phyloP scores from a whole-genome alignment of 352 stramenopile genomes.

The Pythium pectinolyticum region DNA sequence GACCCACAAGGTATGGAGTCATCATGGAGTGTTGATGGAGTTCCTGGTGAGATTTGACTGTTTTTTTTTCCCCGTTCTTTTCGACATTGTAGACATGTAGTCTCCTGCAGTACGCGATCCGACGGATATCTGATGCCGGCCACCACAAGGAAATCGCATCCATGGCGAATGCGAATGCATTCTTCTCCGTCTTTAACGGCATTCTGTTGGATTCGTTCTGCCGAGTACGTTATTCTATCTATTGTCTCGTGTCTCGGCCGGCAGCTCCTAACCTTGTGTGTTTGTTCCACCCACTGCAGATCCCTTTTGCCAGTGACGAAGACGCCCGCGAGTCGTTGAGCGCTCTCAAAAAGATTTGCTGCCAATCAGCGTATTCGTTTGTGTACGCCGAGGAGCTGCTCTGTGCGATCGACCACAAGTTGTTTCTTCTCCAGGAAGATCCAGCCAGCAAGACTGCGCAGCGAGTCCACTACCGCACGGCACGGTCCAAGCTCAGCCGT shows the following conservation, averaged over 20 bases:
- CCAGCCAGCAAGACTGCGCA: slow-evolving; percentile 28
- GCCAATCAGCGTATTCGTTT: slow-evolving; percentile 83
- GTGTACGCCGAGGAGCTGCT: slow-evolving; percentile 79
- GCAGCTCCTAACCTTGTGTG: not conserved
- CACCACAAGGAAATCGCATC: slow-evolving; percentile 89
- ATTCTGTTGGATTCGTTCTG: slow-evolving; percentile 77
- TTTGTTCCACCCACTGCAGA: slow-evolving; percentile 54
- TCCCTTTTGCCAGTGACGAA: slow-evolving; percentile 80
- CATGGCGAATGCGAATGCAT: slow-evolving; percentile 79
- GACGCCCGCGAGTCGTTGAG: slow-evolving; percentile 67
- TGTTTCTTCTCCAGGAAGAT: slow-evolving; percentile 57
- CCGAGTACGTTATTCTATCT: slow-evolving; percentile 36
- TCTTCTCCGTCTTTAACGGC: slow-evolving; percentile 86
- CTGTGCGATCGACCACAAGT: slow-evolving; percentile 67
- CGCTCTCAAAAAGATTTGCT: slow-evolving; percentile 84
- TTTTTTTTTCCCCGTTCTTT: not conserved
- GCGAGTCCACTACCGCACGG: slow-evolving; percentile 45
- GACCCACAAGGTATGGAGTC: slow-evolving; percentile 66
- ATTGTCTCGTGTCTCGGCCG: not conserved
- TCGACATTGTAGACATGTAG: slow-evolving; percentile 58
- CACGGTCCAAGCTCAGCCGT: slow-evolving; percentile 71
- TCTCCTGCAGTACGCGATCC: slow-evolving; percentile 84
- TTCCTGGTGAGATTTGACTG: not conserved
- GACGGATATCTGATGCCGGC: slow-evolving; percentile 80
- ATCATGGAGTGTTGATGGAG: not conserved